These are phyloP conservation scores for Poa pratensis DNA, from an alignment of 176 grass and related monocot species.

Conservation along the genomic window DNA sequence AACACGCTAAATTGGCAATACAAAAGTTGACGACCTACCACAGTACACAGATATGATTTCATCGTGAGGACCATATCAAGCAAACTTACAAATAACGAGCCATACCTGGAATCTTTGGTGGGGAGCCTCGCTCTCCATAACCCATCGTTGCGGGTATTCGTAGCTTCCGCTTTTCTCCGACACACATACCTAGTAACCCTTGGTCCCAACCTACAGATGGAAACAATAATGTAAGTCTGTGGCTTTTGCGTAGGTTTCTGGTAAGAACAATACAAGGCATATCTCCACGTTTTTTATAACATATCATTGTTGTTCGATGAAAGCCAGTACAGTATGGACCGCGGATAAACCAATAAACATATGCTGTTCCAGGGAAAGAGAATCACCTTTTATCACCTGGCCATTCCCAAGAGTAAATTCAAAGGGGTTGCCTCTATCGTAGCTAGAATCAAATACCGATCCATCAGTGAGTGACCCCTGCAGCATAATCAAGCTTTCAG, in stretches of 20 bases:
- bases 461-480: slow-evolving; percentile 93
- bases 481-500: slow-evolving; percentile 42
- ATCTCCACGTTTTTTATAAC: slow-evolving; percentile 19
- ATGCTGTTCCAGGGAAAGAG: slow-evolving; percentile 12
- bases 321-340: slow-evolving; percentile 20
- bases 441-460: slow-evolving; percentile 90
- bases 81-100: slow-evolving; percentile 41
- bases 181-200: slow-evolving; percentile 89
- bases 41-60: slow-evolving; percentile 16
- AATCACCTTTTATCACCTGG: slow-evolving; percentile 94
- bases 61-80: slow-evolving; percentile 25
- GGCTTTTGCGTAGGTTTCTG: slow-evolving; percentile 21
- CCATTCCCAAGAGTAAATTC: slow-evolving; percentile 91
- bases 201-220: slow-evolving; percentile 84
- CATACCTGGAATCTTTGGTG: slow-evolving; percentile 89
- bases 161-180: slow-evolving; percentile 93
- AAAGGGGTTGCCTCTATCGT: slow-evolving; percentile 88
- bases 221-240: slow-evolving; percentile 35
- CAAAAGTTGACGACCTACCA: neutral
- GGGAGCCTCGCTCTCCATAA: slow-evolving; percentile 83
- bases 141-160: slow-evolving; percentile 92
- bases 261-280: slow-evolving; percentile 6
- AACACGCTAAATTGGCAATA: slow-evolving; percentile 13
- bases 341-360: slow-evolving; percentile 15
- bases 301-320: slow-evolving; percentile 17